Base-by-base conservation (phyloP, 345 rosid species). In the Hibiscus mutabilis region DNA sequence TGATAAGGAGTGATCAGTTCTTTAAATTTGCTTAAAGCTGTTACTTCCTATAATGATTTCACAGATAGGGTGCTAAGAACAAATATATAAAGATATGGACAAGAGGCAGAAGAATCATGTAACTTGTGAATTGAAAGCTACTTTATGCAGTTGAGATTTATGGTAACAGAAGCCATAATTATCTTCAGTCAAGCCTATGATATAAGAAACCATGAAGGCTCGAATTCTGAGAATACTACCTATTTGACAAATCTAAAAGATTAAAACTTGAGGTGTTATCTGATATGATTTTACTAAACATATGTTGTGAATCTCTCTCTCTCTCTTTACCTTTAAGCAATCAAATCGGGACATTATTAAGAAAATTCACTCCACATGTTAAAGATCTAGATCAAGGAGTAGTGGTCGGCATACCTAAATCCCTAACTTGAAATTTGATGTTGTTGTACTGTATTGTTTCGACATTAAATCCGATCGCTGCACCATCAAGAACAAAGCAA, bases 391-490 rank as follows among this genome's bases (percentile, higher is more conserved):
- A 80, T 60, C 62, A 60, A 73, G 24, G 27, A 22, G 9, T 70
- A 70, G 11, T 42, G 47, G 72, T 13, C n/a, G 33, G 64, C 87
- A 4, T 84, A 87, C 89, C 93, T 29, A 88, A 85, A 83, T 88
- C 93, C 91, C 91, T 87, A 25, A 94, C 98, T 80, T 94, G 98
- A 68, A 94, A 94, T 76, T 90, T 94, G 81, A 94, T 94, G 71
- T 91, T 94, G 67, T 94, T 91, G 82, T 94, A 89, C 83, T 92
- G 92, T 21, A 94, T 90, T 7, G 97, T 94, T 84, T 94, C 97
- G 13, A 94, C 99, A 78, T 94, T 94, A 67, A 94, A 94, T 62
- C 98, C 98, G 79, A 94, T 94, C 47, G 98, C 98, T 94, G 79
- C 84, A 84, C 14, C 69, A 70, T 24, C 57, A 67, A 49, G 6